Base-by-base conservation (phyloP, 805 yeast species). In the Saccharomyces paradoxus region DNA sequence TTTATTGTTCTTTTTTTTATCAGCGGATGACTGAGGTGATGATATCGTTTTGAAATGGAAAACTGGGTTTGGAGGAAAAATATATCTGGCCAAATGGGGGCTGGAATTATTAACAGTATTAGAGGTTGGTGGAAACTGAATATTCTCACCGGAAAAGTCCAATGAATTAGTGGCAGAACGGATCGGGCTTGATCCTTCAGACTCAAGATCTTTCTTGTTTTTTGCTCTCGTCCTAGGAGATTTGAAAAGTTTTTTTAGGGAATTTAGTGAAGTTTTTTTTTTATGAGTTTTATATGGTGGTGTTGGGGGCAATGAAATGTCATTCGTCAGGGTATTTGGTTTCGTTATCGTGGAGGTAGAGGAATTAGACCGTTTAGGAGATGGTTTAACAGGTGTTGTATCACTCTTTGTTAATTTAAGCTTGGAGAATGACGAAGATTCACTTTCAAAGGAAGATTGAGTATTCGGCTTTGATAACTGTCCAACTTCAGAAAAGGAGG, bases 161-260 rank as follows among this genome's bases (percentile, higher is more conserved):
- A 13, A 50, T 14, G 27, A 28, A 22, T 46, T 46, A 9, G 32
- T n/a, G 9, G 46, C n/a, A 32, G 49, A 29, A 14, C 32, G 52
- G 8, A 17, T 37, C 3, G 44, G 44, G 44, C 44, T 37, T 17
- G 44, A 37, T 17, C 24, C 44, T 17, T 37, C 44, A 1, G 44
- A 37, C 12, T 37, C 44, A 17, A 37, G 22, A 12, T 37, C 44
- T 37, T 37, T 37, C 17, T 37, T 37, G 12, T 37, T 37, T 22
- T 37, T 46, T 47, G 51, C 51, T 5, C 49, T 46, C 2, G 64
- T 44, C 49, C 63, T 68, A 8, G 71, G 70, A 2, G 70, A 64
- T 53, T 59, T 65, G 56, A 70, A 70, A 22, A 70, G 50, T 46
- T 60, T 67, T 50, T 63, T 70, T 26, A 70, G 52, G 2, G 70